Evolutionary conservation across 495 filamentous ascomycete species (phyloP), one percentile per base, ranked within the genome.

Genomic region (Penicillium mononematosum): DNA sequence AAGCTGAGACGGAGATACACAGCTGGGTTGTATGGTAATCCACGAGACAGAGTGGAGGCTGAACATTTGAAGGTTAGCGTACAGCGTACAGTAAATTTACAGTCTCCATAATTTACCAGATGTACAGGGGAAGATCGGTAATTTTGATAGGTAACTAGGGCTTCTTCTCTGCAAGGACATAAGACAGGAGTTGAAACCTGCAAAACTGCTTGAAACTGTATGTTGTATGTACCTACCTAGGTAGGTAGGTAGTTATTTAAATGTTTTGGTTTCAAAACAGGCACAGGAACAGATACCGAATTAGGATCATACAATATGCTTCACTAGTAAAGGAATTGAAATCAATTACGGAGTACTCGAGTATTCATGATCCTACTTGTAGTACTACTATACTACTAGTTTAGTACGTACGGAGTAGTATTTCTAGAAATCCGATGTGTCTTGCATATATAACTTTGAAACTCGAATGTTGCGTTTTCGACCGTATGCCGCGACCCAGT

Each of bases 1-100:
- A 53, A 71, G 63, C 68, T 68, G 65, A 70, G 69, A 64, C 62
- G 60, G 66, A 65, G 64, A 63, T 67, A 63, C 61, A 54, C 58
- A 54, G 55, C 53, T 56, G 31, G 62, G 62, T 59, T 61, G 66
- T 68, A 61, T 56, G 66, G 66, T 68, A 68, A 59, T 53, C 38
- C 25, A 43, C 50, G 39, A 48, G 62, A 65, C 59, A 42, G 42
- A 59, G 65, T 65, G 62, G 65, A 68, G 65, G 65, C 62, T 65
- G 65, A 25, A 25, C 24, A 25, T 25, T 25, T 25, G 24, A 66
- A 62, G 29, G 22, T 48, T 48, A 29, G 29, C 24, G 29, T 31
- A 29, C 27, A 10, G 16, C 10, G 48, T 50, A 52, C 20, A 31
- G 36, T 39, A 41, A 41, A 41, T 51, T 51, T 51, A 51, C 49